phyloP scores from a whole-genome alignment of 2,329 filamentous ascomycete species.

The Colletotrichum tabaci region DNA sequence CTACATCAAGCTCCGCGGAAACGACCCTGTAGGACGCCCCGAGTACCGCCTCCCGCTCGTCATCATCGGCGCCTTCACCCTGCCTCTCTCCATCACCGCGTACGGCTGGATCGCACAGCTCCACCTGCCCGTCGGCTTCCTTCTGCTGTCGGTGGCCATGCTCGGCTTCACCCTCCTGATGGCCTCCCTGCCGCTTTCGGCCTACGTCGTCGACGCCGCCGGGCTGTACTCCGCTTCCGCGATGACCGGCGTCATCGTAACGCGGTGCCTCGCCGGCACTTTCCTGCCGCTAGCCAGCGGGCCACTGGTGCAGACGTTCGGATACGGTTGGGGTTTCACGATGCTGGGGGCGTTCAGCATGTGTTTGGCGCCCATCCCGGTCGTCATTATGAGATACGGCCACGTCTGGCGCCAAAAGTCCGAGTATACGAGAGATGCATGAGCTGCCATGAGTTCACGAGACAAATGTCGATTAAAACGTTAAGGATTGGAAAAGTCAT shows the following conservation, averaged over 20 bases:
- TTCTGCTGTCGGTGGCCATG: constrained; percentile 61
- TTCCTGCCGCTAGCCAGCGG: constrained; percentile 68
- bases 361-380: constrained; percentile 64
- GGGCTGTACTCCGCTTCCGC: constrained; percentile 70
- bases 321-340: constrained; percentile 67
- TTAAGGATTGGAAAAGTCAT: background rate
- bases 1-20: constrained; percentile 63
- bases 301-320: constrained; percentile 63
- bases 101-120: constrained; percentile 68
- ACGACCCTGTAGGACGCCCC: constrained; percentile 60
- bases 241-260: constrained; percentile 70
- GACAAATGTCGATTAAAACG: background rate
- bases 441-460: constrained; percentile 22
- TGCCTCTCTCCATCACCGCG: constrained; percentile 60
- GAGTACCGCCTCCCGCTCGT: constrained; percentile 69
- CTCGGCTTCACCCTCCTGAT: constrained; percentile 64
- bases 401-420: constrained; percentile 65
- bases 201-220: constrained; percentile 72
- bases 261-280: constrained; percentile 69
- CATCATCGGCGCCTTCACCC: constrained; percentile 60
- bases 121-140: constrained; percentile 56
- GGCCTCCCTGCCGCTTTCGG: constrained; percentile 64
- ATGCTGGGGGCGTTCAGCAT: constrained; percentile 60
- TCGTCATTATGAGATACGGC: constrained; percentile 66
- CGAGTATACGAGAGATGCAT: constrained; percentile 61